Evolutionary conservation across 768 basidiomycete species (phyloP).

Genomic region (Tulasnella sp.): DNA sequence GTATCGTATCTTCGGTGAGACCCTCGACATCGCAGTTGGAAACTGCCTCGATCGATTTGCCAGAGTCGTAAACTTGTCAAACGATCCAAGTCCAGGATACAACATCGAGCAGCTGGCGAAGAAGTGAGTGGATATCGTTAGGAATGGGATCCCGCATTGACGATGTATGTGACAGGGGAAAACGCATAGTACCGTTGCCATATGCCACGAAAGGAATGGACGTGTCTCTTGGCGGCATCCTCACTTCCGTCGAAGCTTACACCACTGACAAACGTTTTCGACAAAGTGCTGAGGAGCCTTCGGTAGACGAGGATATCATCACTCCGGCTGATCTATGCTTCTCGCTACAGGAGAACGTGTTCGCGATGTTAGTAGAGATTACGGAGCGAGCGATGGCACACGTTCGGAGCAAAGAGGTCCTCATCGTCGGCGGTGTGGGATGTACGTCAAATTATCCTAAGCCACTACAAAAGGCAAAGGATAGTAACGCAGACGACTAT

Average conservation of each 20-base stretch:
- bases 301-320: constrained; percentile 53
- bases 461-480: too few relatives aligned
- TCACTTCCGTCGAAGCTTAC: constrained; percentile 79
- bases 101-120: constrained; percentile 97
- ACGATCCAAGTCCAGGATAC: constrained; percentile 92
- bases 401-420: constrained; percentile 87
- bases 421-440: constrained; percentile 99
- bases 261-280: constrained; percentile 77
- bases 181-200: constrained; percentile 68
- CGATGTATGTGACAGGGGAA: constrained; percentile 45
- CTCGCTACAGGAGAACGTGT: constrained; percentile 92
- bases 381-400: constrained; percentile 99
- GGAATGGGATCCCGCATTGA: not conserved
- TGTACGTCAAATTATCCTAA: constrained; percentile 43
- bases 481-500: too few relatives aligned
- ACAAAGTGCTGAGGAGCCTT: constrained; percentile 25
- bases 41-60: constrained; percentile 98
- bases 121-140: constrained; percentile 37
- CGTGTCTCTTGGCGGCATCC: constrained; percentile 85
- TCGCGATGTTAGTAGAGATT: constrained; percentile 97
- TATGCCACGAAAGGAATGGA: constrained; percentile 99
- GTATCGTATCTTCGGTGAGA: constrained; percentile 98
- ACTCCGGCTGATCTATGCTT: constrained; percentile 96
- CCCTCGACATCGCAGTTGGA: constrained; percentile 97
- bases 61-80: constrained; percentile 83